phyloP scores from a whole-genome alignment of 208 protist genomes.

The Kentomonas sorsogonicus region DNA sequence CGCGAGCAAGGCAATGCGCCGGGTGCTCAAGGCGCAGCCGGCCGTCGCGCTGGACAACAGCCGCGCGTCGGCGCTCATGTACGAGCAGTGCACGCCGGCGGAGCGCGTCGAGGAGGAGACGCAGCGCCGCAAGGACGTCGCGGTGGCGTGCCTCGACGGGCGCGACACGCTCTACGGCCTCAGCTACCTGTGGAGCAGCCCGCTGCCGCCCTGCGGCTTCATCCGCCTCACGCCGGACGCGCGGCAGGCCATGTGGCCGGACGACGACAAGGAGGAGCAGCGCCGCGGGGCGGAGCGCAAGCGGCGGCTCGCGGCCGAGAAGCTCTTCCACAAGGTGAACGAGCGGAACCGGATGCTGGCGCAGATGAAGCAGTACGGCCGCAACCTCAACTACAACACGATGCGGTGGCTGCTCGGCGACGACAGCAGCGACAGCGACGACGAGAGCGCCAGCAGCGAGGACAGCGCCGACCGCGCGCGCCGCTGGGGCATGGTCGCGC shows the following conservation, averaged over 20 bases:
- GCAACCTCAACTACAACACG: neutral
- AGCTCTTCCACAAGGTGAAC: too few species aligned
- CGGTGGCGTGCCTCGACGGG: slow-evolving; percentile 26
- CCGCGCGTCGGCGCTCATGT: too few species aligned
- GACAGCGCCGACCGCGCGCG: neutral
- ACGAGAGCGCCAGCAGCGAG: neutral
- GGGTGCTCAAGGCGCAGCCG: slow-evolving; percentile 1
- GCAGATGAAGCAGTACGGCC: too few species aligned
- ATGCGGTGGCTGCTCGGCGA: neutral
- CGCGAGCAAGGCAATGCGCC: too few species aligned
- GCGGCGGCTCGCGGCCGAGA: too few species aligned
- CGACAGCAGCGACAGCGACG: neutral
- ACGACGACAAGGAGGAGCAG: neutral
- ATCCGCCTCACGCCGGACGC: slow-evolving; percentile 60
- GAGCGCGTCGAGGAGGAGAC: slow-evolving; percentile 5
- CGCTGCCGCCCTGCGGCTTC: slow-evolving; percentile 68
- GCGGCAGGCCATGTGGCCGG: slow-evolving; percentile 68
- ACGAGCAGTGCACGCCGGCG: neutral
- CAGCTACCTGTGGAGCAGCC: slow-evolving; percentile 54
- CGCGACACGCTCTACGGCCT: slow-evolving; percentile 67
- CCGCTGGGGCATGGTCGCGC: neutral
- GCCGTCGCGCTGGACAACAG: slow-evolving; percentile 1
- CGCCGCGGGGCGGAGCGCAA: neutral
- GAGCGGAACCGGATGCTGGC: too few species aligned
- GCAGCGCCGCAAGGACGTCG: slow-evolving; percentile 22